phyloP scores from a whole-genome alignment of 2,329 filamentous ascomycete genomes.

The Nemania abortiva region DNA sequence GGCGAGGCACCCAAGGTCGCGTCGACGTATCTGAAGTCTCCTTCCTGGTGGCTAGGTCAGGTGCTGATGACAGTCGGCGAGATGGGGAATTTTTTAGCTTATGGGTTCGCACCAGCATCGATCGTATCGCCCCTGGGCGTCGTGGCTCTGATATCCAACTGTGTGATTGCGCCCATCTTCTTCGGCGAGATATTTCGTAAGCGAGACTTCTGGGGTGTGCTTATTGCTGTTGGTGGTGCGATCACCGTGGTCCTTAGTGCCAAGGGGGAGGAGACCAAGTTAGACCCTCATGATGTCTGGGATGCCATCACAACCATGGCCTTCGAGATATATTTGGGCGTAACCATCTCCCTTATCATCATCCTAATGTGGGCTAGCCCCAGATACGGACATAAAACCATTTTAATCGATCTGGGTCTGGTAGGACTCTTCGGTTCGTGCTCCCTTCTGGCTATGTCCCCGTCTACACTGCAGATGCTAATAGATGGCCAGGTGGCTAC shows the following conservation, averaged over 20 bases:
- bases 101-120: conserved; percentile 96
- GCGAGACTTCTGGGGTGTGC: conserved; percentile 87
- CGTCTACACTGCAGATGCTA: conserved; percentile 14
- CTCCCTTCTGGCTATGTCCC: neutral
- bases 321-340: conserved; percentile 89
- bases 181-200: conserved; percentile 90
- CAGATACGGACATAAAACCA: conserved; percentile 84
- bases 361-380: conserved; percentile 85
- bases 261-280: conserved; percentile 86
- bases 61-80: conserved; percentile 93
- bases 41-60: conserved; percentile 97
- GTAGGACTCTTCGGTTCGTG: conserved; percentile 86
- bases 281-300: conserved; percentile 92
- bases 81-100: conserved; percentile 95
- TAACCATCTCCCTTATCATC: conserved; percentile 80
- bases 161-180: conserved; percentile 93
- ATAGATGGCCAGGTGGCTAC: conserved; percentile 76
- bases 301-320: conserved; percentile 86
- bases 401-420: conserved; percentile 91
- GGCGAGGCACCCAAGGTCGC: conserved; percentile 56
- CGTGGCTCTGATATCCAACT: conserved; percentile 97
- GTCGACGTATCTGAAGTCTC: conserved; percentile 86
- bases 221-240: conserved; percentile 87
- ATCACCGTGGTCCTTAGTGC: conserved; percentile 95
- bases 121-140: conserved; percentile 97